Base-by-base conservation (phyloP, 176 grass and related monocot genomes). In the Alloteropsis semialata region DNA sequence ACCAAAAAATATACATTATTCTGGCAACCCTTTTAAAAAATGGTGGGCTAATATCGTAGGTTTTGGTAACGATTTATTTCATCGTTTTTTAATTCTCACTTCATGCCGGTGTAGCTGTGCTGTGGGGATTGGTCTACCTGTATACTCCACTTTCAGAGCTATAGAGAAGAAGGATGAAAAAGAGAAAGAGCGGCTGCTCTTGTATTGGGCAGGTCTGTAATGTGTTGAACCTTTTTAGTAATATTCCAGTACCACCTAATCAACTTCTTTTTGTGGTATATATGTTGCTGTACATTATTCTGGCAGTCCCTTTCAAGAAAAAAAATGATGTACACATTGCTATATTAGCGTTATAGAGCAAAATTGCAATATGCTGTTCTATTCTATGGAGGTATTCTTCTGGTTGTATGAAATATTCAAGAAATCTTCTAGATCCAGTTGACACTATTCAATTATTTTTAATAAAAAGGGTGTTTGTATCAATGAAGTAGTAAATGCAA, bases 111-210 rank as follows among this genome's bases (percentile, higher is more conserved):
- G 84, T 88, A 98, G 96, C 85, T 98, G 96, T 87, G 89, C 87
- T 14, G 83, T 96, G 1, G 93, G 96, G 41, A 88, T 98, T 60
- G 96, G 87, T 63, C 63, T 98, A 25, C 96, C 93, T 80, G 77
- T 98, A 3, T 98, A 98, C 86, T 96, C 87, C 32, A 98, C 96
- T 75, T 96, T 93, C 76, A 98, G 85, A 87, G 96, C 96, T 76
- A 98, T 98, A 64, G 93, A 98, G 72, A 93, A 98, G 77, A 93
- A 98, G 81, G 91, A 96, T 85, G 72, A 84, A 76, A 88, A 79
- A 74, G 91, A 90, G 39, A 92, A 90, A 91, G 96, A 98, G 55
- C 87, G 85, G 48, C 83, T 92, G 80, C 96, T 98, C 39, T 76
- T 96, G 66, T 98, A 96, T 93, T 98, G 96, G 96, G 87, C 93